phyloP scores from a whole-genome alignment of 2,329 filamentous ascomycete species.

The Aspergillus quadricinctus region DNA sequence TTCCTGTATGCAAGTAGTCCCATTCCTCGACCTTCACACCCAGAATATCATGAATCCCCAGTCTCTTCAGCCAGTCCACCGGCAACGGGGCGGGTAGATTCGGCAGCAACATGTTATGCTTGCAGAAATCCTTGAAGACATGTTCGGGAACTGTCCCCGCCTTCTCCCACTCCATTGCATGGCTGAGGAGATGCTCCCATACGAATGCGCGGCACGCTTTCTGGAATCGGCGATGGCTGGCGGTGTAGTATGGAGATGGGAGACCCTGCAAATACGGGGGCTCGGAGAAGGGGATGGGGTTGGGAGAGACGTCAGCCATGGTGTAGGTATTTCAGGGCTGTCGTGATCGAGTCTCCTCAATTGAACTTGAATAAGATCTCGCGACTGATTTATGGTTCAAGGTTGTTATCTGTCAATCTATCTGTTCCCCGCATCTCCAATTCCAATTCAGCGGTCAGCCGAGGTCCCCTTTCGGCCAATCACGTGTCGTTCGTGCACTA shows the following conservation, averaged over 20 bases:
- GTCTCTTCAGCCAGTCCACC: conserved; percentile 60
- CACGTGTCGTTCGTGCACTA: neutral
- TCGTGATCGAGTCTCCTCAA: neutral
- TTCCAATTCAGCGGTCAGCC: neutral
- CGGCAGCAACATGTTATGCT: conserved; percentile 66
- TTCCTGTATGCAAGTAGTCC: conserved; percentile 66
- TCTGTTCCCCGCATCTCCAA: neutral
- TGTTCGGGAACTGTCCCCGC: conserved; percentile 59
- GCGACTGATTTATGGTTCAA: neutral
- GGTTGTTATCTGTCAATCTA: neutral
- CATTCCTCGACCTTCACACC: conserved; percentile 69
- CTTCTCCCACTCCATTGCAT: conserved; percentile 67
- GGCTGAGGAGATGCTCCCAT: conserved; percentile 56
- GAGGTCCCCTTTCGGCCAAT: neutral
- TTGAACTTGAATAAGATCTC: neutral
- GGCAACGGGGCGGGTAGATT: conserved; percentile 66
- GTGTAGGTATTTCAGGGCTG: neutral
- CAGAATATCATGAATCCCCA: conserved; percentile 63
- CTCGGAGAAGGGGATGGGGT: conserved; percentile 64
- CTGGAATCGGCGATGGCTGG: conserved; percentile 63
- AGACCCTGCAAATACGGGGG: conserved; percentile 66
- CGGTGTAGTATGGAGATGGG: conserved; percentile 67
- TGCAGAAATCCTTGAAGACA: conserved; percentile 61
- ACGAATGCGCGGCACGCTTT: conserved; percentile 64
- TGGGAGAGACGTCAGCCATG: conserved; percentile 28